These are phyloP conservation scores for Acacia pycnantha DNA, from an alignment of 331 rosid genomes.

Conservation along the genomic window DNA sequence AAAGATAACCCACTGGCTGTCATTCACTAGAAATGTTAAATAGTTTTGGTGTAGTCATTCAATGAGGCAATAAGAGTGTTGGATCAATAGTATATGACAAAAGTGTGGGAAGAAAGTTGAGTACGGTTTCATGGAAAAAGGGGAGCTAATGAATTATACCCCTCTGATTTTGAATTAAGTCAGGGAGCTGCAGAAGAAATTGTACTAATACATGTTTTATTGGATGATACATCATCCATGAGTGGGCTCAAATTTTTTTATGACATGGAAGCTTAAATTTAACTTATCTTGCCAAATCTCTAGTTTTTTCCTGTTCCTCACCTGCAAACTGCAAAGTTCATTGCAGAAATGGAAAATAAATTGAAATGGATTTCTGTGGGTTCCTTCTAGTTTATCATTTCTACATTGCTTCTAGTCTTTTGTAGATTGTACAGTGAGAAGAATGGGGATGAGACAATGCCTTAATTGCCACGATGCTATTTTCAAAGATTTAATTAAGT, in stretches of 20 bases:
- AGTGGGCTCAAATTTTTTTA: background rate
- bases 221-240: background rate
- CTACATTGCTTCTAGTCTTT: conserved; percentile 8
- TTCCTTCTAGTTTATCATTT: conserved; percentile 4
- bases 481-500: conserved; percentile 9
- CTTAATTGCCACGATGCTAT: conserved; percentile 19
- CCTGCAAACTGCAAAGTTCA: background rate
- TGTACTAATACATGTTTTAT: background rate
- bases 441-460: background rate
- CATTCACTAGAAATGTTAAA: conserved; percentile 11
- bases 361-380: background rate
- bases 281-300: background rate
- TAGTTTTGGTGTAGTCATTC: background rate
- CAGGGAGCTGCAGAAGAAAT: background rate
- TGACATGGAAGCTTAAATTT: background rate
- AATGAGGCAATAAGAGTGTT: conserved; percentile 6
- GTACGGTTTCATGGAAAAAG: background rate
- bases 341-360: background rate
- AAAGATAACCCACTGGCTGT: background rate
- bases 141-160: background rate
- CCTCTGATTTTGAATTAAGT: background rate
- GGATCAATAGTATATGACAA: background rate
- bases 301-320: conserved; percentile 5
- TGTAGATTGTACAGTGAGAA: background rate
- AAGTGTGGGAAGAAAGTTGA: background rate